Conservation (phyloP, 805 yeast genomes). For the Brettanomyces naardenensis region DNA sequence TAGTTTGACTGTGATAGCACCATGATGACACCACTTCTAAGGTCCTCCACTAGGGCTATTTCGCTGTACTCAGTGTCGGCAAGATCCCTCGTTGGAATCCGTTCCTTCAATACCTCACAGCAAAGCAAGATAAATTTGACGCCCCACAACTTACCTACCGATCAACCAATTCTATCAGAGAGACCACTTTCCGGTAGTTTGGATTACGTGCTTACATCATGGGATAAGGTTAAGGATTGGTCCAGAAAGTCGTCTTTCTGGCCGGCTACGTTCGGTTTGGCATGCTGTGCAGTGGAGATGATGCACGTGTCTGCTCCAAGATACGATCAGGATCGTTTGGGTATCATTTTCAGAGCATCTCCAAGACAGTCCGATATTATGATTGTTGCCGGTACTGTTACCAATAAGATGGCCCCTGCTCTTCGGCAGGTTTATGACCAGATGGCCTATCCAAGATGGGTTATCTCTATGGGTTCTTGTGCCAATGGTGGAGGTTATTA, state of each 20-base stretch:
- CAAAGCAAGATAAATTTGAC: slow-evolving; percentile 23
- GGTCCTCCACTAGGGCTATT: too few relatives aligned
- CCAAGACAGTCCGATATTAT: slow-evolving; percentile 90
- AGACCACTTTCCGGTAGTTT: slow-evolving; percentile 50
- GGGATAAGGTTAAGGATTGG: slow-evolving; percentile 83
- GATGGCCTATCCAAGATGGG: slow-evolving; percentile 95
- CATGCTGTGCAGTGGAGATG: slow-evolving; percentile 94
- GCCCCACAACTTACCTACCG: slow-evolving; percentile 50
- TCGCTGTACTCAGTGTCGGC: too few relatives aligned
- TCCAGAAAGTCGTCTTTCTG: slow-evolving; percentile 87
- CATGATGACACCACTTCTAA: too few relatives aligned
- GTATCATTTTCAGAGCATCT: slow-evolving; percentile 88
- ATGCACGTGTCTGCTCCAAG: slow-evolving; percentile 90
- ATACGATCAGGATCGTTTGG: slow-evolving; percentile 87
- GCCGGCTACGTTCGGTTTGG: slow-evolving; percentile 90
- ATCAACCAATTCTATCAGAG: slow-evolving; percentile 64
- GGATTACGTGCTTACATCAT: slow-evolving; percentile 75
- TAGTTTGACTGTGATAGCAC: too few relatives aligned
- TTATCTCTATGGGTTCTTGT: slow-evolving; percentile 88
- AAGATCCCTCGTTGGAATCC: too few relatives aligned
- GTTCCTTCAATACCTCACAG: slow-evolving; percentile 4
- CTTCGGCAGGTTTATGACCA: slow-evolving; percentile 89
- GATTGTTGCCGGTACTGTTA: slow-evolving; percentile 88
- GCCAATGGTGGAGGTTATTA: slow-evolving; percentile 93
- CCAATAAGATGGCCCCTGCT: slow-evolving; percentile 92